These are phyloP conservation scores for Hemerocallis citrina DNA, from an alignment of 106 monocot genomes.

Conservation along the genomic window DNA sequence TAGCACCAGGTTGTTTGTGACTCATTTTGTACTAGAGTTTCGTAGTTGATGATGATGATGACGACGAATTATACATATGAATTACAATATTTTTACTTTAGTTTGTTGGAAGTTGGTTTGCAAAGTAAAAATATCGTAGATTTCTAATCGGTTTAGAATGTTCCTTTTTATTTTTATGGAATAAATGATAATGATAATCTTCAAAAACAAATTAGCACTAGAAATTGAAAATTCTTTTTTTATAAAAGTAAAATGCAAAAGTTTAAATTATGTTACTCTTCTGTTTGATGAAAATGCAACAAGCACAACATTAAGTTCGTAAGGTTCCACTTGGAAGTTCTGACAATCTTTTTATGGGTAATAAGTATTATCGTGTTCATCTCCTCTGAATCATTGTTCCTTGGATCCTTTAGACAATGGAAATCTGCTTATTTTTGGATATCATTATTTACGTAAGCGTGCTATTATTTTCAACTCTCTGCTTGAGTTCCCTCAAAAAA, in stretches of 20 bases:
- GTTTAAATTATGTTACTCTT: conserved; percentile 16
- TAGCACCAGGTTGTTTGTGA: no score
- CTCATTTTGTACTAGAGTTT: no score
- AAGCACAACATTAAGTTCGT: conserved; percentile 4
- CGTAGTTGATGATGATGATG: no score
- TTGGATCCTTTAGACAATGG: conserved; percentile 1
- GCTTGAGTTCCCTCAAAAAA: no score
- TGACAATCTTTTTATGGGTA: not conserved
- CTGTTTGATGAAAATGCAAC: conserved; percentile 17
- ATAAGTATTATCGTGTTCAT: conserved; percentile 6
- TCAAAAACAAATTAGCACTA: no score
- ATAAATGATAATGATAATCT: conserved; percentile 21
- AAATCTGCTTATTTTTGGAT: conserved; percentile 6
- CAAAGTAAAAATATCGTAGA: no score
- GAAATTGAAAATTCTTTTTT: no score
- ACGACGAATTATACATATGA: no score
- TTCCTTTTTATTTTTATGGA: no score
- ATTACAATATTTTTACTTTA: no score
- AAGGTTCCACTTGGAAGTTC: conserved; percentile 6
- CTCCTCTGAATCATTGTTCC: not conserved
- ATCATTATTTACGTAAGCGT: not conserved
- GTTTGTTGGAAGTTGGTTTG: no score
- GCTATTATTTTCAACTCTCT: not conserved
- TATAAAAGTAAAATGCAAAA: conserved; percentile 47
- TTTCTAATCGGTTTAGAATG: no score